Evolutionary conservation across 1,284 basidiomycete genomes (phyloP), one percentile per base, ranked within the genome.

Genomic region (Agroathelia rolfsii): DNA sequence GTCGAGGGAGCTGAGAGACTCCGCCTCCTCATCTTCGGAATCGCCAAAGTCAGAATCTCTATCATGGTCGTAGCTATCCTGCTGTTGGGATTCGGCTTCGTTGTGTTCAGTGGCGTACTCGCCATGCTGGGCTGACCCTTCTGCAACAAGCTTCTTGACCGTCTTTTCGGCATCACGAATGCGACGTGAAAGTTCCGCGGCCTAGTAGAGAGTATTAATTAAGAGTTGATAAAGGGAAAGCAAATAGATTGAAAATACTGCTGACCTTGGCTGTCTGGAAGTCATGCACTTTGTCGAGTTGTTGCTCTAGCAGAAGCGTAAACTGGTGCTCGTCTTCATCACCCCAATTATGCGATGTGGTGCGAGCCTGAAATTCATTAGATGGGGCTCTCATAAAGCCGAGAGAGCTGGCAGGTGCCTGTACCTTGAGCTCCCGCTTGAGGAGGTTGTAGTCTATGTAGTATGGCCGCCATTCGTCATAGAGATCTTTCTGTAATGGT

Each of bases 241-340:
- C 23, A 34, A 32, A 21, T 36, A 25, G 9, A 15, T 20, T 33
- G 36, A 18, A 37, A 37, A 9, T 3, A 14, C n/a, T 29, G 48
- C 64, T 39, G 31, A 81, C 88, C 74, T 97, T 98, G 28, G 70
- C 62, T 51, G 82, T 87, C 53, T 98, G 95, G 56, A 98, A 98
- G 49, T 82, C 80, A 50, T 96, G 86, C 36, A 97, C 84, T 66
- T 98, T 98, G 52, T 94, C 87, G 28, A 98, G 70, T 61, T 98
- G 92, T 40, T 66, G 66, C 51, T 88, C 82, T 36, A 97, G 76
- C 60, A 83, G 69, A 24, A 53, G 56, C 14, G 78, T 80, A 51
- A 95, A 96, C 28, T 82, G 76, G 16, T 64, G 64, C 58, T 96
- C 92, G 52, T 94, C 88, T 6, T 68, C 59, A 30, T 75, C 70